Conservation (phyloP, 345 rosid genomes). For the Salix suchowensis region DNA sequence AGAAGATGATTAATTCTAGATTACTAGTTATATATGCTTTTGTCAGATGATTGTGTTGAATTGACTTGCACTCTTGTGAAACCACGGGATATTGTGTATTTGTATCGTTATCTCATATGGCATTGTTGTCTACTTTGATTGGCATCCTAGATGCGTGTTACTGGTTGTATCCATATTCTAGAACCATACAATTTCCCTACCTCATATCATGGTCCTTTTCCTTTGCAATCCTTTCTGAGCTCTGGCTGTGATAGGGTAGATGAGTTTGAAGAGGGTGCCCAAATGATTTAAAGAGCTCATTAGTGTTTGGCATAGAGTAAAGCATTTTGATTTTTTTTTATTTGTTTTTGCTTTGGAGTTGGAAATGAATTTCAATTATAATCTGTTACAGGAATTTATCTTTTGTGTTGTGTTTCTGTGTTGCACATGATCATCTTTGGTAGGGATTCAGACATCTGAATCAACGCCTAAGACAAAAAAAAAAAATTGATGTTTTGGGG, state of each 20-base stretch:
- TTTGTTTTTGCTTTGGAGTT: background rate
- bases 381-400: background rate
- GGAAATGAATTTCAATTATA: background rate
- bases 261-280: background rate
- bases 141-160: background rate
- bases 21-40: background rate
- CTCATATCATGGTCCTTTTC: background rate
- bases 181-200: background rate
- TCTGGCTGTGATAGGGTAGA: background rate
- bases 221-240: background rate
- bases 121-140: background rate
- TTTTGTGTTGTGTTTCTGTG: background rate
- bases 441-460: background rate
- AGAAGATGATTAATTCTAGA: background rate
- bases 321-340: background rate
- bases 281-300: background rate
- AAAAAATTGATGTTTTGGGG: background rate
- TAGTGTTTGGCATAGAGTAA: background rate
- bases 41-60: background rate
- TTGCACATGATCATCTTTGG: background rate
- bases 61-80: background rate
- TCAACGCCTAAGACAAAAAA: background rate
- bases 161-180: background rate
- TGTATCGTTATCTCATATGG: background rate
- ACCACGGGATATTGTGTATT: background rate